These are phyloP conservation scores for Cryptococcus sp. DNA, from an alignment of 1,284 basidiomycete genomes.

Conservation along the genomic window DNA sequence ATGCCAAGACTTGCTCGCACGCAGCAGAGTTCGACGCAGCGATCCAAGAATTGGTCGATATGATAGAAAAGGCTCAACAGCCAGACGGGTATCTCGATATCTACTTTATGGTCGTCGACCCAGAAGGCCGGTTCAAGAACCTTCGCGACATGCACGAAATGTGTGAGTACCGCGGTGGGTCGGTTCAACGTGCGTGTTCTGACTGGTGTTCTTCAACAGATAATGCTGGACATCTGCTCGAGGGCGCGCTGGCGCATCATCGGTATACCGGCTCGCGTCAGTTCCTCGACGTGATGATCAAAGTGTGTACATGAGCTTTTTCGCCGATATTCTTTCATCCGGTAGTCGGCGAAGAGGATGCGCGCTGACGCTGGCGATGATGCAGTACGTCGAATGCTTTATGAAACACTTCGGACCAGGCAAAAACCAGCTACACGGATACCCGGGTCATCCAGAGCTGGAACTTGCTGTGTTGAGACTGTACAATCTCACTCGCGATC, in stretches of 20 bases:
- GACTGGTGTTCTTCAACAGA: conserved; percentile 13
- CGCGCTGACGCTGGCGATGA: neutral
- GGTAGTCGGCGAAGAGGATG: neutral
- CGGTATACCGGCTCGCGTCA: conserved; percentile 29
- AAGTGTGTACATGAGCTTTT: conserved; percentile 18
- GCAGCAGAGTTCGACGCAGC: conserved; percentile 22
- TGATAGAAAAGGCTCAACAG: conserved; percentile 38
- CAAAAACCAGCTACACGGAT: conserved; percentile 29
- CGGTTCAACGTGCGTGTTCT: neutral
- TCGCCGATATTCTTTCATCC: neutral
- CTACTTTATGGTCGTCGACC: conserved; percentile 42
- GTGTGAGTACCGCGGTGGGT: conserved; percentile 23
- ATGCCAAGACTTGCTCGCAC: conserved; percentile 14
- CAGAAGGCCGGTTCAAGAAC: conserved; percentile 34
- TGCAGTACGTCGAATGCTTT: conserved; percentile 36
- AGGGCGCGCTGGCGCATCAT: conserved; percentile 38
- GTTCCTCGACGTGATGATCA: conserved; percentile 43
- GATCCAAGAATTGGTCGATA: conserved; percentile 34
- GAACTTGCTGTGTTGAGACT: conserved; percentile 41
- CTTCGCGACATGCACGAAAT: conserved; percentile 42
- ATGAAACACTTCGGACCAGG: conserved; percentile 28
- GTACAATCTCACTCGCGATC: conserved; percentile 34
- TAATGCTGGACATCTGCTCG: conserved; percentile 40
- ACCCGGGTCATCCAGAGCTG: conserved; percentile 44
- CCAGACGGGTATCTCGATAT: conserved; percentile 40